Evolutionary conservation across 2,329 filamentous ascomycete species (phyloP).

Genomic region (Alternaria infectoria): DNA sequence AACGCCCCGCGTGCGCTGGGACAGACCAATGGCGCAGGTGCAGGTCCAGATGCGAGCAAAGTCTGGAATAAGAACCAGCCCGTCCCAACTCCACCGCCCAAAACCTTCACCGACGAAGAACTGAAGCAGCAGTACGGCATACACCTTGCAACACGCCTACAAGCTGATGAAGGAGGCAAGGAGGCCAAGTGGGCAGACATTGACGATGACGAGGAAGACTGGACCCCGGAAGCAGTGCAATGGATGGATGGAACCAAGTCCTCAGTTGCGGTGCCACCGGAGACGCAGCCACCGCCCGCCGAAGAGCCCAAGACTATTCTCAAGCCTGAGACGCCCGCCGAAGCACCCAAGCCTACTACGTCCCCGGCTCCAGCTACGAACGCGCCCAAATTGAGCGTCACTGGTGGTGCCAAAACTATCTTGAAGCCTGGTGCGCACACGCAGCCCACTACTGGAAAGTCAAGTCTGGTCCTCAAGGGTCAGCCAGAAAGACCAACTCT

Average conservation of each 20-base stretch:
- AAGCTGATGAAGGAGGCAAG: slow-evolving; percentile 73
- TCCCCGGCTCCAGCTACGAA: slow-evolving; percentile 26
- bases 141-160: slow-evolving; percentile 79
- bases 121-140: slow-evolving; percentile 84
- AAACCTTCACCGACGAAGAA: slow-evolving; percentile 86
- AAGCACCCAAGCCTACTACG: slow-evolving; percentile 48
- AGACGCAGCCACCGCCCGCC: slow-evolving; percentile 41
- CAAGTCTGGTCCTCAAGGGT: slow-evolving; percentile 69
- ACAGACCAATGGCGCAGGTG: slow-evolving; percentile 65
- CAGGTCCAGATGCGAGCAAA: slow-evolving; percentile 72
- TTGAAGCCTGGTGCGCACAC: slow-evolving; percentile 55
- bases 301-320: slow-evolving; percentile 35
- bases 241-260: slow-evolving; percentile 91
- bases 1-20: slow-evolving; percentile 59
- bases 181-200: slow-evolving; percentile 90
- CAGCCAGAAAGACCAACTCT: slow-evolving; percentile 74
- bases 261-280: slow-evolving; percentile 66
- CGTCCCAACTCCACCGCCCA: slow-evolving; percentile 73
- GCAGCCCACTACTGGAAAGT: slow-evolving; percentile 45
- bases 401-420: slow-evolving; percentile 55
- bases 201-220: slow-evolving; percentile 86
- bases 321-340: slow-evolving; percentile 34
- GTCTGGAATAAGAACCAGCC: slow-evolving; percentile 92
- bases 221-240: slow-evolving; percentile 82
- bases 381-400: slow-evolving; percentile 46